Evolutionary conservation across 495 filamentous ascomycete species (phyloP).

Genomic region (Penicillium argentinense): DNA sequence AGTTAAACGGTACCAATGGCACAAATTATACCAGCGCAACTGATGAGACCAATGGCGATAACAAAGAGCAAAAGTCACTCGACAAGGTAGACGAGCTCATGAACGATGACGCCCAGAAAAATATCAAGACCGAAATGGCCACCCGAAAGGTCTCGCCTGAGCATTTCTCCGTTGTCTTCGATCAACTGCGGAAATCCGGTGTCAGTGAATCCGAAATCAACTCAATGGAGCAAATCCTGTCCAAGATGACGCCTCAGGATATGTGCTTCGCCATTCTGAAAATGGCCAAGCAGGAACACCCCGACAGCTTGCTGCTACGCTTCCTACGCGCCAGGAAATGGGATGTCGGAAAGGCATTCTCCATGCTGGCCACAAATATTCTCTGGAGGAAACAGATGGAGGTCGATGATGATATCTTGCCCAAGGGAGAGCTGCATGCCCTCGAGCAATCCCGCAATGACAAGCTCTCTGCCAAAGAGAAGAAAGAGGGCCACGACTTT

Average conservation of each 20-base stretch:
- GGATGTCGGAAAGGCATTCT: conserved; percentile 83
- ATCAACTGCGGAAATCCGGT: conserved; percentile 20
- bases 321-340: conserved; percentile 88
- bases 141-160: conserved; percentile 16
- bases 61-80: conserved; percentile 15
- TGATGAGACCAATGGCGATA: conserved; percentile 3
- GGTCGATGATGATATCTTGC: conserved; percentile 77
- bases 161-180: conserved; percentile 14
- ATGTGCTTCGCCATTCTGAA: conserved; percentile 27
- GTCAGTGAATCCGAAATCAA: conserved; percentile 21
- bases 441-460: conserved; percentile 50
- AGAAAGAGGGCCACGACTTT: conserved; percentile 72
- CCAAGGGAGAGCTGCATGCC: conserved; percentile 65
- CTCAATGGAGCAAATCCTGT: conserved; percentile 21
- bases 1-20: neutral
- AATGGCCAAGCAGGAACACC: conserved; percentile 49
- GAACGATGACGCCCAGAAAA: conserved; percentile 12
- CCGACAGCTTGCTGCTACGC: conserved; percentile 79
- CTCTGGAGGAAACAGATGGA: conserved; percentile 79
- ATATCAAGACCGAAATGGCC: conserved; percentile 13
- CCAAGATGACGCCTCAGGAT: conserved; percentile 23
- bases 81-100: conserved; percentile 20
- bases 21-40: neutral
- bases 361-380: conserved; percentile 85
- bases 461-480: conserved; percentile 45